Evolutionary conservation across 179 eudicot genomes (phyloP), one percentile per base, ranked within the genome.

Genomic region (Vitellaria paradoxa): DNA sequence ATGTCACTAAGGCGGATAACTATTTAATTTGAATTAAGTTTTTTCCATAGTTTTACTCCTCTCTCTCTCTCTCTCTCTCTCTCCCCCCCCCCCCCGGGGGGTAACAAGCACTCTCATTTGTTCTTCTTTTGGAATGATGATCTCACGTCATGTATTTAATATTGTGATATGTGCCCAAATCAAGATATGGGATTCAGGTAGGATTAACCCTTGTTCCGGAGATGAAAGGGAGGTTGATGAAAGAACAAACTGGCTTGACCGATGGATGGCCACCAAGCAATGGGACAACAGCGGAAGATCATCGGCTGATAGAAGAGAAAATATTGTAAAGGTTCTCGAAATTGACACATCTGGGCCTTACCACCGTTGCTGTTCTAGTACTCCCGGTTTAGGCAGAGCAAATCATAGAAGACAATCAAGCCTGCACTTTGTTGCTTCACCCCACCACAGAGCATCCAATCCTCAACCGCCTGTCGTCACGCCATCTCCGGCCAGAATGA

Each of bases 211-310:
- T 6, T 72, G 68, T 13, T 5, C 55, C 4, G 86, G 63, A 60
- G 77, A 81, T 0, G 86, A 87, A 20, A 77, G 78, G 11, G 81
- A 78, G 17, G n/a, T 72, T 8, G 84, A 78, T 11, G 81, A 85
- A 70, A 82, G 79, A 65, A 20, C 79, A 23, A 82, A 82, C 6
- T 92, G 88, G 89, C 89, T 89, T 2, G 85, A 79, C 23, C 84
- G 73, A 15, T 89, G 89, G 92, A 79, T 87, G 81, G 86, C 86
- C 17, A 75, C 86, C 10, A 86, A 85, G 79, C 86, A 87, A 71
- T 79, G 87, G 86, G 91, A 87, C 59, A 73, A 72, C 65, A 77
- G 74, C 77, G 71, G 68, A 65, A 86, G 88, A 69, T 79, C 68
- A 62, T 82, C 91, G 42, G 75, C 83, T 9, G 90, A 90, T 30